These are phyloP conservation scores for Oryza meridionalis DNA, from an alignment of 176 grass and related monocot genomes.

Conservation along the genomic window DNA sequence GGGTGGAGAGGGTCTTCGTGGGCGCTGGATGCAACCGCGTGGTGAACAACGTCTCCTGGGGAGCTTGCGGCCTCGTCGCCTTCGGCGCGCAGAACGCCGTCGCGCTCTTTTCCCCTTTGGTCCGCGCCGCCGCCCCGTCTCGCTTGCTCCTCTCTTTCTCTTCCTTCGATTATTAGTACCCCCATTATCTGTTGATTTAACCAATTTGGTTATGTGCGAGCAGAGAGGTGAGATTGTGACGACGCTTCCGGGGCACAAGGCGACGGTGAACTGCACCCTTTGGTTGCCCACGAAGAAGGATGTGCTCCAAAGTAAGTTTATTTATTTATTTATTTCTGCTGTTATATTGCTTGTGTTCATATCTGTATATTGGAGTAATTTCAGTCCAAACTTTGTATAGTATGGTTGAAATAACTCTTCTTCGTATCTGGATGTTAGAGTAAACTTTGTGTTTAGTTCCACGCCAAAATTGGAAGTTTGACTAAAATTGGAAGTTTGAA, in stretches of 20 bases:
- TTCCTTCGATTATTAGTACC: not conserved
- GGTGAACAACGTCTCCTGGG: slow-evolving; percentile 96
- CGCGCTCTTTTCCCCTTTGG: slow-evolving; percentile 81
- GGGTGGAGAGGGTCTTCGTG: slow-evolving; percentile 60
- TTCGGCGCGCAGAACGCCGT: slow-evolving; percentile 96
- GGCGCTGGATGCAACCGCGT: slow-evolving; percentile 90
- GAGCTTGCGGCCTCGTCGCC: slow-evolving; percentile 77
- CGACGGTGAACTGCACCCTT: slow-evolving; percentile 82
- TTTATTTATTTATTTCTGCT: not conserved
- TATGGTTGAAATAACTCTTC: not conserved
- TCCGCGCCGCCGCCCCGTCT: not conserved
- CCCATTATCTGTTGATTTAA: not conserved
- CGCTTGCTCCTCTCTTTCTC: not conserved
- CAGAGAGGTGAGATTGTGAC: slow-evolving; percentile 88
- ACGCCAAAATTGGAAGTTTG: too few species aligned
- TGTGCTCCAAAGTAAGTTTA: slow-evolving; percentile 63
- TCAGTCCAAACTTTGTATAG: not conserved
- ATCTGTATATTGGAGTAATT: not conserved
- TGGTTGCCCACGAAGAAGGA: slow-evolving; percentile 91
- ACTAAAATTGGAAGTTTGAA: too few species aligned
- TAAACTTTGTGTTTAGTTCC: too few species aligned
- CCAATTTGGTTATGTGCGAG: not conserved
- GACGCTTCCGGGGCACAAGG: slow-evolving; percentile 83
- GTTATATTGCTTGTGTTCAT: not conserved
- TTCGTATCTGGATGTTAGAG: not conserved